Evolutionary conservation across 257 asterid genomes (phyloP), one percentile per base, ranked within the genome.

Genomic region (Solanum tarapatanum): DNA sequence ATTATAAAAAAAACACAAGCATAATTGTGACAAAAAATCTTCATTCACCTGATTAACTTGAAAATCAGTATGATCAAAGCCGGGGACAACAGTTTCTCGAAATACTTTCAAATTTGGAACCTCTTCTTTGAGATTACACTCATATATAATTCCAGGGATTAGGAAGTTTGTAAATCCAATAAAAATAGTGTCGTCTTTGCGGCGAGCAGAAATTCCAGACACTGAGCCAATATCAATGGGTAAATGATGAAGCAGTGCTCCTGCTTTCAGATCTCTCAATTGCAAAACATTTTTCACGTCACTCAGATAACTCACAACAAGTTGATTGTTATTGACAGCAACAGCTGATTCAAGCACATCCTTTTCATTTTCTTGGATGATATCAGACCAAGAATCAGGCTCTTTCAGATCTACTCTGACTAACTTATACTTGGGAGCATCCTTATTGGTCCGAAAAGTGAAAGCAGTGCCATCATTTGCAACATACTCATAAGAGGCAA

Each of bases 271-370:
- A 91, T 96, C 97, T 92, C 98, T 91, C 88, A 96, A 83, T 91
- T 97, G 99, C 92, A 97, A 86, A 89, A 96, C 94, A 89, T 94
- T 93, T 89, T 97, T 97, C 62, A 96, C 99, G 83, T 97, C 99
- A 69, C 93, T 91, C 91, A 96, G 90, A 91, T 94, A 97, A 84
- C 87, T 93, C 84, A 93, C 95, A 64, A 97, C 90, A 24, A 97
- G 86, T 87, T 91, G 95, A 88, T 92, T 89, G 62, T 91, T 88
- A 88, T 94, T 97, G 85, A 97, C 97, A 33, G 98, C 94, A n/a
- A 89, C 90, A 37, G 93, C 99, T 79, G 98, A 94, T 92, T 94
- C 98, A 55, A 97, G 96, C 80, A 97, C 99, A 24, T 97, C 98
- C 72, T 88, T 95, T 70, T 92, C 89, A 88, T 95, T 93, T 91